Base-by-base conservation (phyloP, 106 monocot species). In the Gastrodia elata region DNA sequence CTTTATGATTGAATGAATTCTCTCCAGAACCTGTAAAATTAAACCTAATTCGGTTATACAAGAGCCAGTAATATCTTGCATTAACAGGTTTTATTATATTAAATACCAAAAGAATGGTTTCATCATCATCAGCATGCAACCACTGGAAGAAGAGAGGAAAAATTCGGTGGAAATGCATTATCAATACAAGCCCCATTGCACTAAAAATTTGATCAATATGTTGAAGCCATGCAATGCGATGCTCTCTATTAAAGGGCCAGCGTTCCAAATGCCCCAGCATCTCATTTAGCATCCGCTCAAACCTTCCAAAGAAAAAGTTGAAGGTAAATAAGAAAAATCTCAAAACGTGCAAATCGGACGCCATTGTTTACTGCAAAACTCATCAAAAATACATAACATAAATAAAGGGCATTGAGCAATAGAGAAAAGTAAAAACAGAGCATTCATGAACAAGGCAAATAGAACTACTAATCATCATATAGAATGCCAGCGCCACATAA, bases 191-290 rank as follows among this genome's bases (percentile, higher is more conserved):
- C 10, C 93, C 93, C 93, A 98, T 84, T 38, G 83, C 82, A 80
- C 84, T 70, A 16, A 98, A 81, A 80, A 98, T 83, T 48, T 93
- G 98, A 36, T 89, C 83, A 80, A 93, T 85, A 32, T 59, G 82
- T 38, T 72, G 67, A 75, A 98, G 93, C 93, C 93, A 98, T 77
- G 88, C 78, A 79, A 76, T 74, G 14, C 93, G 88, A 1, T 93
- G 80, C 32, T 98, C 83, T 75, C 78, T 93, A 56, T 85, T 88
- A 69, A 70, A 79, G 30, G 91, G 88, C 57, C 93, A 91, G 38
- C 93, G 98, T 52, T 93, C 98, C 87, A 98, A 85, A 57, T 93
- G 93, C 46, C 84, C 78, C 55, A 93, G 71, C 98, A 98, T 98
- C 82, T 93, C 98, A 71, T 34, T 82, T 74, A 98, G 64, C 13